Evolutionary conservation across 2,329 filamentous ascomycete species (phyloP), one percentile per base, ranked within the genome.

Genomic region (Botrytis elliptica): DNA sequence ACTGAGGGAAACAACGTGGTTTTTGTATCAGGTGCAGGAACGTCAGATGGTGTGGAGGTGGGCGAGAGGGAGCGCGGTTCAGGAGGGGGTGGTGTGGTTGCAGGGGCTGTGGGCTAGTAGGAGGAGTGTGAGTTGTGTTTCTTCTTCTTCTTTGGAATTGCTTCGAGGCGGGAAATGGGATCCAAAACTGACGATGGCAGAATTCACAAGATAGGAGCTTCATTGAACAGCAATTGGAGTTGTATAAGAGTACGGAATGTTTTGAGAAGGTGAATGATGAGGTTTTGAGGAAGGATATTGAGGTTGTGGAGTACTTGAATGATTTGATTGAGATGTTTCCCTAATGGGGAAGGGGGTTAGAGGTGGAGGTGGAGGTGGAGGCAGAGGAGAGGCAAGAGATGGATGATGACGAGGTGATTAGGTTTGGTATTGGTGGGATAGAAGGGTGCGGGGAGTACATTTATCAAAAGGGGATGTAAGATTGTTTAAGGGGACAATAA

Each of bases 221-320:
- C 62, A 81, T 82, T 44, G 80, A 82, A 74, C 80, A 82, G 74
- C 79, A 81, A 60, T 74, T 81, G 72, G 73, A 38, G 29, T 69
- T 80, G 36, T 81, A 80, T 76, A 66, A 55, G 36, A 63, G 71
- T 14, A 79, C 77, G 22, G 72, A 74, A 5, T 82, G 80, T 75
- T 81, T 81, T 75, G 75, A 73, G 68, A 79, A 75, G 36, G 74
- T 80, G 64, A 79, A 75, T 57, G 74, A 79, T 33, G 80, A 81
- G 74, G 79, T 82, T 33, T 52, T 82, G 66, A 78, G 77, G 66
- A 75, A 78, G 44, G 79, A 78, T 71, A 79, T 82, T 14, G 80
- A 82, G 77, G 74, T 82, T 29, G 80, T 82, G 71, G 80, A 82
- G 75, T 81, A 78, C 70, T 60, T 82, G 74, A 82, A 82, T 76